These are phyloP conservation scores for Wickerhamomyces alni DNA, from an alignment of 805 yeast genomes.

Conservation along the genomic window DNA sequence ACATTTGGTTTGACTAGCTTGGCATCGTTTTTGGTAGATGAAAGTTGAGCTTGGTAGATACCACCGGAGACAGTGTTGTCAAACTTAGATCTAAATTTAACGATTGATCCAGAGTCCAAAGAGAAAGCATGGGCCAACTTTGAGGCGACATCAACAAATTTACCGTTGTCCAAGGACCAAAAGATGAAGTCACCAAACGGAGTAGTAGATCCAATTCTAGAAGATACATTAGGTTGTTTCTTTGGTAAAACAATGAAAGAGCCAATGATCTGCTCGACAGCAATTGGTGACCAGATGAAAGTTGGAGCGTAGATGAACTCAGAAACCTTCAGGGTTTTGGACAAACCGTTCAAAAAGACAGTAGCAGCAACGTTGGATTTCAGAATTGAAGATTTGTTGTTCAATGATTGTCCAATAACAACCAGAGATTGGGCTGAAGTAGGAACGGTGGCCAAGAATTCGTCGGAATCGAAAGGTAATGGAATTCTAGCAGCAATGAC, in stretches of 20 bases:
- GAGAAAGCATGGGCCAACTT: constrained; percentile 67
- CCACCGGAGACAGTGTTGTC: constrained; percentile 78
- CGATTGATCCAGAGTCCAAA: constrained; percentile 45
- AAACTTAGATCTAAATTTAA: constrained; percentile 55
- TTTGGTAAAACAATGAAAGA: constrained; percentile 33
- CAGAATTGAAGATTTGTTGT: constrained; percentile 35
- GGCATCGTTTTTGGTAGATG: constrained; percentile 16
- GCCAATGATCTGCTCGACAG: constrained; percentile 41
- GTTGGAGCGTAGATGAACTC: constrained; percentile 48
- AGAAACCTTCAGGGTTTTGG: constrained; percentile 32
- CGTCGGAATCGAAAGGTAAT: constrained; percentile 64
- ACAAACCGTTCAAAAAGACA: constrained; percentile 40
- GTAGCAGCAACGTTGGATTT: constrained; percentile 72
- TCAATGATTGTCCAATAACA: constrained; percentile 56
- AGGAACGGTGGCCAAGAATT: constrained; percentile 58
- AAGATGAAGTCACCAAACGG: constrained; percentile 36
- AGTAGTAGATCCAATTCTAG: constrained; percentile 5
- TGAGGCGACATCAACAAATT: constrained; percentile 49
- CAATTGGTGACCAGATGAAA: constrained; percentile 51
- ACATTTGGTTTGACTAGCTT: constrained; percentile 16
- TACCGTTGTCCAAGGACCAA: constrained; percentile 66
- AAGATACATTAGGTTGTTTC: constrained; percentile 3
- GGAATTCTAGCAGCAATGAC: constrained; percentile 71
- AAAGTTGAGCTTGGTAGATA: constrained; percentile 59
- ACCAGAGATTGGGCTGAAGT: constrained; percentile 50